Base-by-base conservation (phyloP, 1,284 basidiomycete species). In the Schizopora paradoxa region DNA sequence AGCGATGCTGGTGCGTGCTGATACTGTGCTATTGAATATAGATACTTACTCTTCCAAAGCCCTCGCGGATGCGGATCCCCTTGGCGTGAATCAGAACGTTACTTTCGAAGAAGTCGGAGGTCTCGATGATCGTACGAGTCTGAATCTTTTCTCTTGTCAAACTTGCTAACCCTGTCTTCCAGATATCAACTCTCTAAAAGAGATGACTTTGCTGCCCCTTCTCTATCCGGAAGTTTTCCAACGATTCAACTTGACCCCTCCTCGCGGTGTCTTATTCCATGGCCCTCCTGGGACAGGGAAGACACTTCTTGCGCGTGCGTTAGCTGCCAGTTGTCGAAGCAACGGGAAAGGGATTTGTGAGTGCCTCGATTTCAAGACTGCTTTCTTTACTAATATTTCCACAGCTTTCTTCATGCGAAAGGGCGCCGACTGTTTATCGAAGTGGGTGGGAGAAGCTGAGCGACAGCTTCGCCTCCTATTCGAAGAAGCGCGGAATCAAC, bases 371-470 rank as follows among this genome's bases (percentile, higher is more conserved):
- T 50, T 39, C 39, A n/a, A 27, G 22, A 37, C 14, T 44, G 19
- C 38, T 39, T 36, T 16, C 41, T 16, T 48, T 18, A 51, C 22
- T 34, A 31, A 44, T 14, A 45, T 37, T 18, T 32, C 39, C 32
- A 2, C 54, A 92, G 90, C 93, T 2, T 99, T 99, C 73, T 99
- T 97, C 74, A 99, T 99, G 96, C 88, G 96, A 41, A 99, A 99
- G 67, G 96, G 96, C 31, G 96, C 96, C 18, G 96, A 99, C 64
- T 93, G 91, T 56, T 74, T 99, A 21, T 96, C 92, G 5, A 99
- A 99, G 68, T 99, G 96, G 96, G 95, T 99, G 8, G 96, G 96
- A 48, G 96, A 99, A 67, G 96, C 96, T 2, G 96, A 99, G 61
- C 82, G 96, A 3, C 96, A 99, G 63, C 75, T 99, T 5, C 82